Evolutionary conservation across 2,329 filamentous ascomycete species (phyloP), one percentile per base, ranked within the genome.

Genomic region (Helicocarpus griseus): DNA sequence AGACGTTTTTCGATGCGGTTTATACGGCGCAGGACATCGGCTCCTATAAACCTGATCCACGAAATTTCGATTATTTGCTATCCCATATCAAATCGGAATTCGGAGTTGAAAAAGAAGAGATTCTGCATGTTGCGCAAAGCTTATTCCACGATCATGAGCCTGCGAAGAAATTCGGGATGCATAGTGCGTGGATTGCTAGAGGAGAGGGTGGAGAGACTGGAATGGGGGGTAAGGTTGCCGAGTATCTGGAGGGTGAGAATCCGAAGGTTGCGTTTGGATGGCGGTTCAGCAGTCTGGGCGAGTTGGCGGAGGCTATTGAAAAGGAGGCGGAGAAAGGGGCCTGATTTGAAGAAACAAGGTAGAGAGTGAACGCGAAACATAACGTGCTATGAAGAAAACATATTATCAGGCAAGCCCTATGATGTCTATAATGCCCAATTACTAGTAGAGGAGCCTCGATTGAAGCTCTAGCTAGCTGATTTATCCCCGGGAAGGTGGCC

Each of bases 1-100:
- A 29, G 0, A 41, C 46, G 0, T 62, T 69, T n/a, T 83, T 88
- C 60, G 83, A 86, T 58, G 75, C 76, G 11, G 71, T 86, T 22
- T 80, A 85, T 65, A 87, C 84, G 2, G 86, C 86, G 1, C 73
- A 89, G 66, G 78, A 85, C 41, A 80, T 89, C 49, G 84, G 86
- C 1, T 75, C 72, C 5, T 89, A 89, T 65, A 89, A 89, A 70
- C 86, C 86, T 0, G 69, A 78, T 54, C 63, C 68, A 35, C 63
- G 64, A 26, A 88, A 87, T 60, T 89, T 89, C 57, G 72, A 78
- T 51, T 84, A 85, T 61, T 69, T 89, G 66, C 69, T 87, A 13
- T 63, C 65, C 13, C 71, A 76, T 31, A 75, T 79, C 17, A 67
- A 76, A 59, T 58, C 65, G 2, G 75, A 80, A 5, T 77, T 85